These are phyloP conservation scores for Fusarium chlamydosporum DNA, from an alignment of 2,329 filamentous ascomycete species.

Conservation along the genomic window DNA sequence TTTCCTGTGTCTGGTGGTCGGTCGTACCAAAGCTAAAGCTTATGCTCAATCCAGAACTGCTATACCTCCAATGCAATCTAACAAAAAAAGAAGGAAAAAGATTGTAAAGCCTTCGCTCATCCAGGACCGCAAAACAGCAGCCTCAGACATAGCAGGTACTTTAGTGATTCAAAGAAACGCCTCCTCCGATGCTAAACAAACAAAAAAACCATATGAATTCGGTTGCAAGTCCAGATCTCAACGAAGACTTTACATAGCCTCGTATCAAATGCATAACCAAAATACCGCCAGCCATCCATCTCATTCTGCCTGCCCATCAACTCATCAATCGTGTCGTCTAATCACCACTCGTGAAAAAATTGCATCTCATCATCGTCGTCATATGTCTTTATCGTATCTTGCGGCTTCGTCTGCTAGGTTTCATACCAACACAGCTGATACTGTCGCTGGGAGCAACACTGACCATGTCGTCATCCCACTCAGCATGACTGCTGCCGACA, in stretches of 20 bases:
- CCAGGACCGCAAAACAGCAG: conserved; percentile 8
- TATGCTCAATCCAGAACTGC: conserved; percentile 16
- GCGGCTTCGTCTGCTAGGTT: conserved; percentile 48
- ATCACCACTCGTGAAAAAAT: conserved; percentile 22
- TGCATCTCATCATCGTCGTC: conserved; percentile 21
- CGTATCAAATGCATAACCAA: conserved; percentile 12
- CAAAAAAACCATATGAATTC: not conserved
- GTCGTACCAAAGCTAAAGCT: conserved; percentile 20
- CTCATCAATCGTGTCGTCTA: conserved; percentile 35
- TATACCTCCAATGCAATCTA: conserved; percentile 20
- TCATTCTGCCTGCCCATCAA: conserved; percentile 32
- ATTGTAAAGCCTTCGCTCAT: conserved; percentile 16
- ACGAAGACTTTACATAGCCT: conserved; percentile 9
- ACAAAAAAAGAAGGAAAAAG: conserved; percentile 20
- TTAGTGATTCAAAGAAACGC: conserved; percentile 28
- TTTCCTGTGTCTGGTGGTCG: conserved; percentile 22
- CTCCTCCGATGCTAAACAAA: conserved; percentile 20
- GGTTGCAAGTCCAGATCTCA: conserved; percentile 10
- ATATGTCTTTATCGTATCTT: conserved; percentile 42
- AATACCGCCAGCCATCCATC: conserved; percentile 15
- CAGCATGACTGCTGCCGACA: conserved; percentile 58
- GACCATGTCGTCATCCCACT: conserved; percentile 64
- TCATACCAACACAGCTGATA: conserved; percentile 71
- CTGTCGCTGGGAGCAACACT: conserved; percentile 73
- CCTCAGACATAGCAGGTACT: conserved; percentile 8